Base-by-base conservation (phyloP, 805 yeast species). In the Candida schatavii region DNA sequence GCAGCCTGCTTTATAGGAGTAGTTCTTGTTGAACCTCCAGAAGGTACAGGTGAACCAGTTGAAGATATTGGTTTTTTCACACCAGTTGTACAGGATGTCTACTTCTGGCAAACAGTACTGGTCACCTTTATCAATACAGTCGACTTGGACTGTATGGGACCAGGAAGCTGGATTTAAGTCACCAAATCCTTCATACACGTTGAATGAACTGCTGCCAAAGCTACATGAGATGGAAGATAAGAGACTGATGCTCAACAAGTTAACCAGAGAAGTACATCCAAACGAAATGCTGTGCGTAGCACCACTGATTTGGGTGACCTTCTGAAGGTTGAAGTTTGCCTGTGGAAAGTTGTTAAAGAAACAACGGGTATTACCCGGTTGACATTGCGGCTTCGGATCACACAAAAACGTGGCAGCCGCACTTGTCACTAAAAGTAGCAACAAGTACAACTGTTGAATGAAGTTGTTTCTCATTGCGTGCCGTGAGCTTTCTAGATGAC, bases 111-210 rank as follows among this genome's bases (percentile, higher is more conserved):
- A 34, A 34, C 37, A 34, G n/a, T 10, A 14, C 11, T 34, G 5
- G 37, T 34, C 37, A 19, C 37, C 37, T n/a, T 34, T 34, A n/a
- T 34, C 37, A 34, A 22, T 20, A 34, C 37, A 34, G 15, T 34
- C 27, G 22, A 22, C 37, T 19, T 34, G 27, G 14, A 19, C 13
- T 7, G 17, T 34, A 6, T 34, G 27, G n/a, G 14, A 11, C 37
- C 37, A 34, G 17, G 17, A 14, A 17, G 13, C 21, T 4, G 27
- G 20, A 14, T 13, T 20, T 5, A 11, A 4, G 14, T 17, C 14
- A 11, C n/a, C 21, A 9, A 9, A 14, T 11, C 11, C 19, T 17
- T 15, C 17, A n/a, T 14, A 17, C 32, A 23, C 27, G 11, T 23
- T 23, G 27, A 23, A 23, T 11, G 27, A 23, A 23, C 27, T 23